Conservation (phyloP, 2,329 filamentous ascomycete genomes). For the Purpureocillium lavendulum region DNA sequence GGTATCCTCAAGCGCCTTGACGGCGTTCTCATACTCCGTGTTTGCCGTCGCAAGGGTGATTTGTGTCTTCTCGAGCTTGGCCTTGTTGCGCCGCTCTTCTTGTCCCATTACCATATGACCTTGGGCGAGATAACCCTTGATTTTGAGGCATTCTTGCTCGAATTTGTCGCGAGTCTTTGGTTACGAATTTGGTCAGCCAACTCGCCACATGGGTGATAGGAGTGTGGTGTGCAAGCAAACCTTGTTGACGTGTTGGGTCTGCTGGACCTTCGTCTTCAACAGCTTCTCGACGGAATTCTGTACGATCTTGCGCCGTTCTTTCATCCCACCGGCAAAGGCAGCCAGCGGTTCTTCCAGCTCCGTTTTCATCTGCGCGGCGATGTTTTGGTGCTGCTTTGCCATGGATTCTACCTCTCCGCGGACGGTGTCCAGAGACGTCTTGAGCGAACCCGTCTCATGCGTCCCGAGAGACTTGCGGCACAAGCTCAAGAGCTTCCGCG, state of each 20-base stretch:
- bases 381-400: slow-evolving; percentile 85
- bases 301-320: slow-evolving; percentile 93
- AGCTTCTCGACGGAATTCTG: slow-evolving; percentile 91
- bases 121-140: slow-evolving; percentile 96
- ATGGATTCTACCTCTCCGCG: slow-evolving; percentile 86
- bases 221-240: too few relatives aligned
- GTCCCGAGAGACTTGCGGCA: slow-evolving; percentile 85
- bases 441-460: slow-evolving; percentile 75
- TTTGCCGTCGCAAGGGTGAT: slow-evolving; percentile 88
- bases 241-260: slow-evolving; percentile 89
- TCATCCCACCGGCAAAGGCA: slow-evolving; percentile 90
- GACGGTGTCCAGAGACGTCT: slow-evolving; percentile 76
- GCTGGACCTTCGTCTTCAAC: slow-evolving; percentile 85
- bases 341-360: slow-evolving; percentile 90
- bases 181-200: too few relatives aligned
- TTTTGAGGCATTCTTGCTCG: slow-evolving; percentile 95
- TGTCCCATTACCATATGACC: slow-evolving; percentile 99
- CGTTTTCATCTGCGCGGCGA: slow-evolving; percentile 89
- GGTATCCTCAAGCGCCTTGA: slow-evolving; percentile 91
- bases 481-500: slow-evolving; percentile 77
- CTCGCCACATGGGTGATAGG: too few relatives aligned
- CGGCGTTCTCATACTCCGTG: slow-evolving; percentile 84
- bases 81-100: slow-evolving; percentile 97
- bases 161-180: slow-evolving; percentile 83
- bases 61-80: slow-evolving; percentile 96